Conservation (phyloP, 2,329 filamentous ascomycete genomes). For the Ophiocordyceps camponoti-leonardi region DNA sequence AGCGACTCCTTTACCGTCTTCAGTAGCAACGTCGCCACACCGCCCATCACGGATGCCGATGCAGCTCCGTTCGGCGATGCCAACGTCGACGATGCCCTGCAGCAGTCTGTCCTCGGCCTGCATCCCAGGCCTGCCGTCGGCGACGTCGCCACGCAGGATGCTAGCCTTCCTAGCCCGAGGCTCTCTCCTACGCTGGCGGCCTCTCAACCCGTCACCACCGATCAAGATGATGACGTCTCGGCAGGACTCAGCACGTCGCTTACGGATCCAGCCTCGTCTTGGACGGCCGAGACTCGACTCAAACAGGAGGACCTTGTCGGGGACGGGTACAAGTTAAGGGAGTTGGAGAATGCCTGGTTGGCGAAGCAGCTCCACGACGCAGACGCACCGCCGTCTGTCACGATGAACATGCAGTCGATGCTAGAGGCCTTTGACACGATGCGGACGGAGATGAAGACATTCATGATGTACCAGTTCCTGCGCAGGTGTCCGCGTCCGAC, state of each 20-base stretch:
- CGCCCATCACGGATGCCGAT: constrained; percentile 59
- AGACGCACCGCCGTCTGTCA: constrained; percentile 9
- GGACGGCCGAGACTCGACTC: constrained; percentile 24
- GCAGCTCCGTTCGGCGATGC: constrained; percentile 39
- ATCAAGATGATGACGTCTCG: constrained; percentile 22
- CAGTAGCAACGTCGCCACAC: constrained; percentile 50
- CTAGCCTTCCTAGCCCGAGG: constrained; percentile 85
- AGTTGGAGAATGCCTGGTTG: constrained; percentile 7
- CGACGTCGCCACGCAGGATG: constrained; percentile 63
- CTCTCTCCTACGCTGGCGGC: constrained; percentile 82
- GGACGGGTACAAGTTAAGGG: constrained; percentile 2
- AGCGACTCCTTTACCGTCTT: constrained; percentile 44
- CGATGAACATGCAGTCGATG: constrained; percentile 73
- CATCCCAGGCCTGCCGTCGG: constrained; percentile 41
- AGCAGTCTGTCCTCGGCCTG: constrained; percentile 26
- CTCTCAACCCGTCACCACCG: constrained; percentile 30
- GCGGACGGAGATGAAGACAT: constrained; percentile 80
- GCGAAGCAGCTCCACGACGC: background rate
- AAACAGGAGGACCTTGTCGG: constrained; percentile 9
- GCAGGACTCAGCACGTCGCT: constrained; percentile 15
- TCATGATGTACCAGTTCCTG: constrained; percentile 92
- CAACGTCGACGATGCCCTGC: constrained; percentile 30
- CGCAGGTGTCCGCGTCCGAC: constrained; percentile 77
- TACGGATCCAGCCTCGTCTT: constrained; percentile 15
- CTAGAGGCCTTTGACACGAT: constrained; percentile 82